These are phyloP conservation scores for Ogataea angusta DNA, from an alignment of 805 yeast genomes.

Conservation along the genomic window DNA sequence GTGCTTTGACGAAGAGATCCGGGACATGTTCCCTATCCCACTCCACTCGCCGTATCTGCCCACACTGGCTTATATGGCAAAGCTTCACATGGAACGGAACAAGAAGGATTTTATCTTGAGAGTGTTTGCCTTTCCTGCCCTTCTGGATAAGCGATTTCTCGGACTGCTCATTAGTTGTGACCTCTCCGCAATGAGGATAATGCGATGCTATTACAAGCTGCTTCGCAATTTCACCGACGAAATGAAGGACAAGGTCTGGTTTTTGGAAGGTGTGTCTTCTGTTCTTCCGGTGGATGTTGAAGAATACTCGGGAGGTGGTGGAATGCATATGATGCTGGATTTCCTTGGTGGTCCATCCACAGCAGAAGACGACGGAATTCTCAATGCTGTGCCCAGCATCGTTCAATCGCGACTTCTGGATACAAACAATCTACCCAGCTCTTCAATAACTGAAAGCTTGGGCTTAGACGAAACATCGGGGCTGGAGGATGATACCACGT, in stretches of 20 bases:
- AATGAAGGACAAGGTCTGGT: constrained; percentile 90
- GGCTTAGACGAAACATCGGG: constrained; percentile 52
- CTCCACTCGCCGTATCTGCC: constrained; percentile 80
- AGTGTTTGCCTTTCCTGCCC: constrained; percentile 90
- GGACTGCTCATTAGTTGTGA: constrained; percentile 82
- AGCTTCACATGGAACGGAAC: constrained; percentile 74
- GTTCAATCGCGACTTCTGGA: constrained; percentile 47
- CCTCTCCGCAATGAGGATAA: constrained; percentile 81
- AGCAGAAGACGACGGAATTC: constrained; percentile 31
- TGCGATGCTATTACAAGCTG: constrained; percentile 82
- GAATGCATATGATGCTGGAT: constrained; percentile 89
- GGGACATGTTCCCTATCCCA: constrained; percentile 83
- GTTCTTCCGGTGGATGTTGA: constrained; percentile 92
- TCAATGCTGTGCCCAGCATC: constrained; percentile 42
- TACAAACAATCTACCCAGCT: constrained; percentile 56
- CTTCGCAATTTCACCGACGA: constrained; percentile 79
- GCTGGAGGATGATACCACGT: constrained; percentile 44
- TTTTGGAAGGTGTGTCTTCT: constrained; percentile 83
- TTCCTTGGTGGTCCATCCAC: constrained; percentile 66
- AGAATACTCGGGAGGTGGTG: constrained; percentile 86
- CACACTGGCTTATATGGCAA: constrained; percentile 83
- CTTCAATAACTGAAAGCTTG: constrained; percentile 39
- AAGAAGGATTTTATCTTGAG: constrained; percentile 83
- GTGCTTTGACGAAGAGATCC: constrained; percentile 83
- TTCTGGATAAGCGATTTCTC: constrained; percentile 76